Evolutionary conservation across 1,139 yeast genomes (phyloP), one percentile per base, ranked within the genome.

Genomic region (Pichia sp.): DNA sequence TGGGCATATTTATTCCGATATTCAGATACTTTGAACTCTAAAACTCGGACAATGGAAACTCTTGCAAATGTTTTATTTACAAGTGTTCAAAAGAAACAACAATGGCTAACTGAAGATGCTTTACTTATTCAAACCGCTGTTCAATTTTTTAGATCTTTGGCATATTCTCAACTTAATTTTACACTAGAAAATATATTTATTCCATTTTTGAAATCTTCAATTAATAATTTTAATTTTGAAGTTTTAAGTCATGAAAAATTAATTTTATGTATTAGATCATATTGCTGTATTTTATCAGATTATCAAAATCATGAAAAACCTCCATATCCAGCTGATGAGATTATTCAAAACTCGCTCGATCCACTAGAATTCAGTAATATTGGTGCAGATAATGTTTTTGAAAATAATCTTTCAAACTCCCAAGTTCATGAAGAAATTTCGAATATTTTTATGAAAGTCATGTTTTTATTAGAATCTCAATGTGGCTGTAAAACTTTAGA

Each of bases 1-100:
- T 95, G 99, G 99, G 96, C 91, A 0, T 93, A 87, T 63, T 71
- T 91, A 34, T 88, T 85, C 66, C 75, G 99, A 55, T 81, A 91
- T 58, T 80, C 96, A 0, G 99, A 95, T 61, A 86, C 97, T 0
- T 72, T 91, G 59, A 91, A 91, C 65, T 85, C 87, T 55, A 90
- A 96, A 0, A 81, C 91, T 3, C 84, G 89, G 58, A 80, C 81
- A 48, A 69, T 85, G 33, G 84, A 79, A 45, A 34, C 50, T 13
- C 53, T 66, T 3, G 65, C 65, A 63, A 68, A 58, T 63, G 71
- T 60, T 73, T 70, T 93, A 33, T 80, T 84, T 61, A 78, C 79
- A 48, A 68, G 68, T 3, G 65, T 70, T 16, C 72, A 70, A 51
- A 83, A 82, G 58, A 90, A 88, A 62, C 81, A 81, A 48, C 85